Evolutionary conservation across 306 rosid genomes (phyloP).

Genomic region (Heteromeles arbutifolia): DNA sequence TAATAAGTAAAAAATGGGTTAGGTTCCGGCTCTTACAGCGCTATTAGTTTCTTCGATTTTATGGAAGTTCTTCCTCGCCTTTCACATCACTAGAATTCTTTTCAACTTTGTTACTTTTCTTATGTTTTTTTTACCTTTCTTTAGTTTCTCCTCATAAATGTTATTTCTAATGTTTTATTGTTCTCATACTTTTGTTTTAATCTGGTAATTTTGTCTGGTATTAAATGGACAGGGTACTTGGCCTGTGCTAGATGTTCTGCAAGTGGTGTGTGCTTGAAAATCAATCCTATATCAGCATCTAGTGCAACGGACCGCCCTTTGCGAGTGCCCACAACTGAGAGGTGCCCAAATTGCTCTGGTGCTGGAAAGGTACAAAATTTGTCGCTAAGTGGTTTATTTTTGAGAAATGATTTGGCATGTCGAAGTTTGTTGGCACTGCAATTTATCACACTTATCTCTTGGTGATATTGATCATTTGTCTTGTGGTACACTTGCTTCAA

Average conservation of each 20-base stretch:
- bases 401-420: background rate
- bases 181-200: background rate
- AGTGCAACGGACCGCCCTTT: conserved; percentile 40
- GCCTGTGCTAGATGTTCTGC: conserved; percentile 92
- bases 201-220: background rate
- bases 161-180: background rate
- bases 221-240: conserved; percentile 63
- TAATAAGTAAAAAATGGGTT: background rate
- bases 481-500: background rate
- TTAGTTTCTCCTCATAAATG: background rate
- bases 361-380: conserved; percentile 73
- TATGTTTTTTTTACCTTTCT: background rate
- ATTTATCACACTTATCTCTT: background rate
- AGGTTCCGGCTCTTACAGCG: background rate
- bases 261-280: conserved; percentile 69
- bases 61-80: background rate
- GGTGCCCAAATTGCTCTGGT: conserved; percentile 74
- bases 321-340: conserved; percentile 51
- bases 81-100: background rate
- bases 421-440: background rate
- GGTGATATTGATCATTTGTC: background rate
- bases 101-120: background rate
- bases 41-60: background rate
- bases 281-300: conserved; percentile 51
- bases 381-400: background rate